These are phyloP conservation scores for Morella rubra DNA, from an alignment of 306 rosid genomes.

Conservation along the genomic window DNA sequence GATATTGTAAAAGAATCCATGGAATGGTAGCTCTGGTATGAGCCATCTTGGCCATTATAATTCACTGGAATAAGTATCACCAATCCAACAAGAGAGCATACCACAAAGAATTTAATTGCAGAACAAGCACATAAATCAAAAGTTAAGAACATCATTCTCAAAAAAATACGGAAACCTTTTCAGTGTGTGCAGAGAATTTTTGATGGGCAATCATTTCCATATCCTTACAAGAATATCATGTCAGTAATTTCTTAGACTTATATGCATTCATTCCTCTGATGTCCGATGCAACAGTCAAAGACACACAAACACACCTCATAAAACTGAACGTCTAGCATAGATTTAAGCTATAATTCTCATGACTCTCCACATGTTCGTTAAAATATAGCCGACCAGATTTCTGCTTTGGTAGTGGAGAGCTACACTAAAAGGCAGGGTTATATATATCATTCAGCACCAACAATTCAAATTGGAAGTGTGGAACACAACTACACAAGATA, in stretches of 20 bases:
- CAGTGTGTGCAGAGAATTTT: neutral
- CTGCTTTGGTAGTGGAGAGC: neutral
- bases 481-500: neutral
- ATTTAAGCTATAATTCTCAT: neutral
- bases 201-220: neutral
- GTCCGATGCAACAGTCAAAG: neutral
- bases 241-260: neutral
- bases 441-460: neutral
- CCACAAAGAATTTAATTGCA: constrained; percentile 70
- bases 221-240: neutral
- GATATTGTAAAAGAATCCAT: constrained; percentile 80
- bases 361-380: neutral
- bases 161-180: neutral
- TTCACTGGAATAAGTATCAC: constrained; percentile 68
- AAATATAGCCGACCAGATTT: neutral
- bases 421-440: neutral
- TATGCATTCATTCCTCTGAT: neutral
- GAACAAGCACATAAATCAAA: neutral
- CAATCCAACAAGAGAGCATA: constrained; percentile 72
- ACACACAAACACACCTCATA: neutral
- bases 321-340: neutral
- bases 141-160: neutral
- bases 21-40: constrained; percentile 36
- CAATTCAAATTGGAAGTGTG: neutral
- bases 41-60: constrained; percentile 41